phyloP scores from a whole-genome alignment of 768 basidiomycete genomes.

The Russula emetica region DNA sequence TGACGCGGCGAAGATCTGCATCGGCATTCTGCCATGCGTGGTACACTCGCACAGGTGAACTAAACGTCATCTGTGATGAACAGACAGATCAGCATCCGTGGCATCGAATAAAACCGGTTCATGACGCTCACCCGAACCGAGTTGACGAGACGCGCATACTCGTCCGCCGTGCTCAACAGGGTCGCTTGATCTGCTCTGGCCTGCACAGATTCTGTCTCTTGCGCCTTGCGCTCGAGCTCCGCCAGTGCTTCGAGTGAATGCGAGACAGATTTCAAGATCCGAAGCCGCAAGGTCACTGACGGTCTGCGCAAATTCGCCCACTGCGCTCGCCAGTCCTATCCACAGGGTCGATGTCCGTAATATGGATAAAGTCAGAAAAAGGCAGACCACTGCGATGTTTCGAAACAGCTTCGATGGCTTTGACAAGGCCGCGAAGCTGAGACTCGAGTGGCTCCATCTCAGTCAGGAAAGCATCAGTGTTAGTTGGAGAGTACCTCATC shows the following conservation, averaged over 20 bases:
- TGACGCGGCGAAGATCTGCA: slow-evolving; percentile 63
- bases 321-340: slow-evolving; percentile 62
- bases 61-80: slow-evolving; percentile 69
- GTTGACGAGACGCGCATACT: slow-evolving; percentile 87
- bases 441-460: slow-evolving; percentile 55
- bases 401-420: slow-evolving; percentile 80
- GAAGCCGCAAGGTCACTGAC: slow-evolving; percentile 66
- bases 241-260: slow-evolving; percentile 65
- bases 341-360: background rate
- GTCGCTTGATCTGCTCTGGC: slow-evolving; percentile 79
- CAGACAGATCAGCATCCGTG: background rate
- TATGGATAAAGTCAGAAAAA: slow-evolving; percentile 2
- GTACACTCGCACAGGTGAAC: slow-evolving; percentile 78
- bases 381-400: slow-evolving; percentile 67
- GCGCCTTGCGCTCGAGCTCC: slow-evolving; percentile 67
- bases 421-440: slow-evolving; percentile 81
- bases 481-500: slow-evolving; percentile 57
- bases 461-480: background rate
- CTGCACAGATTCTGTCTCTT: slow-evolving; percentile 69
- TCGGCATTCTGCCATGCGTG: slow-evolving; percentile 79
- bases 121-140: slow-evolving; percentile 67
- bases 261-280: slow-evolving; percentile 72
- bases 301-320: slow-evolving; percentile 76
- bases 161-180: slow-evolving; percentile 81
- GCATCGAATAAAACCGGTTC: background rate